Percentiles rank a stretch among this genome's conserved stretches.
Evolutionary conservation across 1,139 yeast species (phyloP).

Genomic region (Kodamaea sp.): DNA sequence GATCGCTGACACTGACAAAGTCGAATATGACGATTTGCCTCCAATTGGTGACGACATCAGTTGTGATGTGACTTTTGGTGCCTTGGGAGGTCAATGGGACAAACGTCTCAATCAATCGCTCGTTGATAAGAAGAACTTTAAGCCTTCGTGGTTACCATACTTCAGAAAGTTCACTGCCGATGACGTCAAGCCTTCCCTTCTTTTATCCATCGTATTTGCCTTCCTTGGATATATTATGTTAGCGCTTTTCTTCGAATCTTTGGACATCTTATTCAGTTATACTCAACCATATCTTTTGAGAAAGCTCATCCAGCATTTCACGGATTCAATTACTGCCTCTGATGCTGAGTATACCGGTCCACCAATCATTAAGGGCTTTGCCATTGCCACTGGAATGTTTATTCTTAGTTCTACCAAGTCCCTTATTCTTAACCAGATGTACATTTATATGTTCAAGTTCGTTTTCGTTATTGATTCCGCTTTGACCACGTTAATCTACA

Average conservation of each 20-base stretch:
- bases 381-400: constrained; percentile 21
- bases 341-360: constrained; percentile 13
- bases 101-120: constrained; percentile 3
- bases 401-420: constrained; percentile 18
- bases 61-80: constrained; percentile 10
- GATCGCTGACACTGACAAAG: constrained; percentile 23
- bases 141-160: constrained; percentile 3
- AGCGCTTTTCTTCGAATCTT: constrained; percentile 12
- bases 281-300: constrained; percentile 26
- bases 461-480: constrained; percentile 21
- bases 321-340: constrained; percentile 5
- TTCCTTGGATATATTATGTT: constrained; percentile 12
- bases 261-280: constrained; percentile 16
- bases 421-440: constrained; percentile 22
- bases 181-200: constrained; percentile 20
- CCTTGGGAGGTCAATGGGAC: constrained; percentile 12
- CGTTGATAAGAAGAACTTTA: constrained; percentile 3
- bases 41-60: constrained; percentile 7
- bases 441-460: constrained; percentile 17
- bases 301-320: constrained; percentile 22
- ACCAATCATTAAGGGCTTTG: constrained; percentile 26
- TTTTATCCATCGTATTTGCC: constrained; percentile 15
- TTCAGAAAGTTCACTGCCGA: constrained; percentile 5
- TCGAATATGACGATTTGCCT: constrained; percentile 25
- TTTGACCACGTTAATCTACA: constrained; percentile 24